Evolutionary conservation across 164 flowering plant species (phyloP).

Genomic region (Buxus sempervirens): DNA sequence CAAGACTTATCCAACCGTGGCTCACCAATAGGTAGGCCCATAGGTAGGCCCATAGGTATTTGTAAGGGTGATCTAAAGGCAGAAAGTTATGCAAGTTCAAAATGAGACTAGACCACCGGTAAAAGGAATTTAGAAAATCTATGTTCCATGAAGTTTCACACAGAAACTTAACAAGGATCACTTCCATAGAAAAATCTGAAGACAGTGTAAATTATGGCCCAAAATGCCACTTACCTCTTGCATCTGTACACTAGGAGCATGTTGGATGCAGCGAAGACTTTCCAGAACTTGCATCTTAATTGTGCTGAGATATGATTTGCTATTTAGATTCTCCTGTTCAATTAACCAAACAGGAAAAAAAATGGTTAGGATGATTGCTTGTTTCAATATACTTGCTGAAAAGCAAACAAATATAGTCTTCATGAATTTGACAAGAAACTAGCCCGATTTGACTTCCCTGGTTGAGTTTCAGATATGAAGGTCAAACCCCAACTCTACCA

Average conservation of each 20-base stretch:
- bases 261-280: conserved; percentile 84
- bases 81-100: too few relatives aligned
- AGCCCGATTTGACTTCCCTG: neutral
- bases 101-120: too few relatives aligned
- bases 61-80: too few relatives aligned
- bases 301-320: conserved; percentile 84
- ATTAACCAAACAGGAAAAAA: conserved; percentile 18
- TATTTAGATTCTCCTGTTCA: conserved; percentile 85
- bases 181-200: too few relatives aligned
- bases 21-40: too few relatives aligned
- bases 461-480: neutral
- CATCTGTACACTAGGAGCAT: conserved; percentile 98
- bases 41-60: too few relatives aligned
- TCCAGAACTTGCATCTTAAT: conserved; percentile 92
- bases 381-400: neutral
- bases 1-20: too few relatives aligned
- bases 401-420: neutral
- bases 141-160: too few relatives aligned
- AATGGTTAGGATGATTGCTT: neutral
- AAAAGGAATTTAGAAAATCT: too few relatives aligned
- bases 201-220: too few relatives aligned
- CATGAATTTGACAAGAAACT: neutral
- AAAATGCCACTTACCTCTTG: too few relatives aligned
- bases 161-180: too few relatives aligned
- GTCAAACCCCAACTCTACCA: neutral